A percentile compares a stretch with the other conserved stretches of the same genome.
Evolutionary conservation across 495 filamentous ascomycete species (phyloP).

Genomic region (Emericellopsis terricola): DNA sequence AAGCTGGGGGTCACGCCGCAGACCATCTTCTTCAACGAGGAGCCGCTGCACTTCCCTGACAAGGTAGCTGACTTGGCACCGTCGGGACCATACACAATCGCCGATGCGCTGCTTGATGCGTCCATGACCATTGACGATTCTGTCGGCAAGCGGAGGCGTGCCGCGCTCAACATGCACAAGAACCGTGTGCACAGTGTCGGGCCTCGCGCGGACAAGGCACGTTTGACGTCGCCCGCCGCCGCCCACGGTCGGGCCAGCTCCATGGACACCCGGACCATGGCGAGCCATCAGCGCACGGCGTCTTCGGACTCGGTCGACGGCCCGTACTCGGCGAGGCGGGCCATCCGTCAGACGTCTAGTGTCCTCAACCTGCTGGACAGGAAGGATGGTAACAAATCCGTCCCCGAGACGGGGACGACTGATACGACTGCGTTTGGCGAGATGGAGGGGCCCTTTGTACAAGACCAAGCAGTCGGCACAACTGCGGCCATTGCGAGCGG

Average conservation of each 20-base stretch:
- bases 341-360: constrained; percentile 46
- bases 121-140: constrained; percentile 71
- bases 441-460: constrained; percentile 50
- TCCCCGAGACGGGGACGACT: constrained; percentile 68
- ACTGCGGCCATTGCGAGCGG: constrained; percentile 11
- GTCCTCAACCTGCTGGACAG: constrained; percentile 70
- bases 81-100: constrained; percentile 52
- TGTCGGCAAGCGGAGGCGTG: constrained; percentile 35
- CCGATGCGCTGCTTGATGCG: constrained; percentile 82
- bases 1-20: constrained; percentile 58
- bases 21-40: constrained; percentile 82
- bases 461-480: constrained; percentile 10
- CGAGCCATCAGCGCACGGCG: constrained; percentile 9
- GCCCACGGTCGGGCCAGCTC: constrained; percentile 12
- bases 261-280: constrained; percentile 11
- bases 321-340: constrained; percentile 19
- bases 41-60: constrained; percentile 13
- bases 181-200: constrained; percentile 22
- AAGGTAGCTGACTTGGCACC: constrained; percentile 12
- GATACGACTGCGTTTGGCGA: constrained; percentile 70
- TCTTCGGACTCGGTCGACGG: constrained; percentile 19
- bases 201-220: constrained; percentile 4
- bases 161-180: constrained; percentile 32
- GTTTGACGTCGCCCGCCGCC: constrained; percentile 15
- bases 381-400: constrained; percentile 60